phyloP scores from a whole-genome alignment of 2,329 filamentous ascomycete genomes.

The Verticillium nonalfalfae region DNA sequence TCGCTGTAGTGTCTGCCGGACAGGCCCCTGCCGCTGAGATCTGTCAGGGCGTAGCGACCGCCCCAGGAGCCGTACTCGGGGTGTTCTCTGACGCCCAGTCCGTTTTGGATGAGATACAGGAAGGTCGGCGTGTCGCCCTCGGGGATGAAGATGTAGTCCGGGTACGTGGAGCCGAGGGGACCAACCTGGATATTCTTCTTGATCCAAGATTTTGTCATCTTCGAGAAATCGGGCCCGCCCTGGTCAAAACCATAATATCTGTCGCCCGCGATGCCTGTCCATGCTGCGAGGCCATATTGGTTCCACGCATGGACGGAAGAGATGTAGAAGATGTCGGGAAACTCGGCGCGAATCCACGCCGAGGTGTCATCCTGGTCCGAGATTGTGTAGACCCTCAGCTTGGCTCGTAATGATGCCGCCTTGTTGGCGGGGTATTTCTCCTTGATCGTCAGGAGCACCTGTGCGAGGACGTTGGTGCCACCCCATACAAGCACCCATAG shows the following conservation, averaged over 20 bases:
- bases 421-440: conserved; percentile 22
- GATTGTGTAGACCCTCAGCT: conserved; percentile 46
- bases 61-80: conserved; percentile 44
- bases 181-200: conserved; percentile 44
- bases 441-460: conserved; percentile 34
- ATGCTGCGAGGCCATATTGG: conserved; percentile 45
- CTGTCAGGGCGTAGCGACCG: conserved; percentile 28
- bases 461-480: conserved; percentile 44
- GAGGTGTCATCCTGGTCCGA: conserved; percentile 54
- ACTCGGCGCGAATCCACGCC: conserved; percentile 45
- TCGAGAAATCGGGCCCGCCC: conserved; percentile 14
- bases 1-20: conserved; percentile 16
- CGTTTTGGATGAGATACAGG: conserved; percentile 40
- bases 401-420: conserved; percentile 26
- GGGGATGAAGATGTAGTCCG: conserved; percentile 40
- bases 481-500: conserved; percentile 48
- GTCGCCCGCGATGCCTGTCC: conserved; percentile 43
- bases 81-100: conserved; percentile 35
- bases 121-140: conserved; percentile 46
- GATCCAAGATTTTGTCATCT: conserved; percentile 43
- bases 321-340: conserved; percentile 49
- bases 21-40: not conserved
- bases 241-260: conserved; percentile 1
- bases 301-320: conserved; percentile 48
- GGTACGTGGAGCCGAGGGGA: conserved; percentile 34